Percentiles rank a stretch among this genome's conserved stretches.
Evolutionary conservation across 148 eudicot species (phyloP).

Genomic region (Spergularia bocconei): DNA sequence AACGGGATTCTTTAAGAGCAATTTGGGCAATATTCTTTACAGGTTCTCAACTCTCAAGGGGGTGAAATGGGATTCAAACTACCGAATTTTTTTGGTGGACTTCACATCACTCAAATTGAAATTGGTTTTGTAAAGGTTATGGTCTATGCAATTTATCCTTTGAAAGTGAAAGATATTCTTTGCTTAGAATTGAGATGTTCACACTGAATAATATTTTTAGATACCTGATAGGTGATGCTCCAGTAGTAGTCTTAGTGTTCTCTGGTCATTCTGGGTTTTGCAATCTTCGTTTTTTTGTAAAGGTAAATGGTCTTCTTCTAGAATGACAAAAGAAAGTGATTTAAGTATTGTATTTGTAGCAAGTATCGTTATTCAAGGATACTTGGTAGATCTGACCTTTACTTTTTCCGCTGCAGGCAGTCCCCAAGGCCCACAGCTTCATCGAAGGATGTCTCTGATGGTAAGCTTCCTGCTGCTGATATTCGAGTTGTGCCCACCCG

Average conservation of each 20-base stretch:
- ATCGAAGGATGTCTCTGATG: neutral
- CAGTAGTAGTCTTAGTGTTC: too few species aligned
- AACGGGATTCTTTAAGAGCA: neutral
- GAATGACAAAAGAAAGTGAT: too few species aligned
- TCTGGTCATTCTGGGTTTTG: too few species aligned
- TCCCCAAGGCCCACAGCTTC: constrained; percentile 25
- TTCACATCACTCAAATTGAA: neutral
- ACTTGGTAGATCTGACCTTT: neutral
- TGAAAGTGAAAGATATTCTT: too few species aligned
- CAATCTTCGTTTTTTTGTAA: too few species aligned
- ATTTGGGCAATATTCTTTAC: neutral
- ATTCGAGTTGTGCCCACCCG: constrained; percentile 11
- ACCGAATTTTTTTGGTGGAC: neutral
- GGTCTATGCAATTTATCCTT: too few species aligned
- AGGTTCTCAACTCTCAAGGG: neutral
- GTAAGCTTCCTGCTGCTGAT: constrained; percentile 5
- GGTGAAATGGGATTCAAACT: neutral
- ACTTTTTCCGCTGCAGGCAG: constrained; percentile 23
- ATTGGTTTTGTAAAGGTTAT: too few species aligned
- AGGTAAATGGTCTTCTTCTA: too few species aligned
- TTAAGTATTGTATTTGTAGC: too few species aligned
- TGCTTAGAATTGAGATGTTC: too few species aligned
- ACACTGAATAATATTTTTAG: too few species aligned
- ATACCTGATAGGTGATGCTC: too few species aligned
- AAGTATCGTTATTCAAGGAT: neutral